Evolutionary conservation across 192 early-diverging fungal genomes (phyloP), one percentile per base, ranked within the genome.

Genomic region (Geranomyces michiganensis): DNA sequence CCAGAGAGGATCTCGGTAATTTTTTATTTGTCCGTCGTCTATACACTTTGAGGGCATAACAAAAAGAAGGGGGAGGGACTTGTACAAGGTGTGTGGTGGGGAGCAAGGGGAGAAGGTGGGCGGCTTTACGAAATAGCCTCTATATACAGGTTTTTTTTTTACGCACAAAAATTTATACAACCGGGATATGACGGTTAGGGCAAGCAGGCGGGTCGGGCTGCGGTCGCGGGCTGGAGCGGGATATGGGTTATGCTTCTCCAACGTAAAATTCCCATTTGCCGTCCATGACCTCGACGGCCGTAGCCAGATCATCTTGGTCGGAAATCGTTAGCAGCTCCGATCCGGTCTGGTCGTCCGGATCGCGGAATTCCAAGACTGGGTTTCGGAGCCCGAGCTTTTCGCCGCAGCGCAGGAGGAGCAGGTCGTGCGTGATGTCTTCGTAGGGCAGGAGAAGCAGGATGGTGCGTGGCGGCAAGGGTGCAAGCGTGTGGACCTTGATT

Each of bases 401-500:
- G 2, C 62, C 33, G 27, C 62, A 64, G 21, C 62, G 32, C 15
- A 41, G 9, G 36, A 64, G 3, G 21, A 64, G 15, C 5, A 24
- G 12, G 19, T 8, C 4, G 44, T 45, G 29, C 12, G 62, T 45
- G 14, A 64, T 41, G 1, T n/a, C n/a, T n/a, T 64, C 43, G 27
- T 31, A 19, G 2, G 32, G 41, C 12, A 64, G n/a, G 43, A 64
- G 62, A 21, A 64, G 44, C 5, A 64, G 32, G 62, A 64, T 45
- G 10, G 41, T 45, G 43, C 62, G 62, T n/a, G 21, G 12, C 7
- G 21, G 5, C 21, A 24, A 17, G 1, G 41, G 32, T 12, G 62
- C 17, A 17, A 64, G 17, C 21, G 41, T 45, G 62, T 64, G 62
- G 21, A 64, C 12, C 62, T 64, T 64, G 62, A 64, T 46, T 36